Conservation (phyloP, 2,329 filamentous ascomycete genomes). For the Nothophaeocryptopus gaeumannii region DNA sequence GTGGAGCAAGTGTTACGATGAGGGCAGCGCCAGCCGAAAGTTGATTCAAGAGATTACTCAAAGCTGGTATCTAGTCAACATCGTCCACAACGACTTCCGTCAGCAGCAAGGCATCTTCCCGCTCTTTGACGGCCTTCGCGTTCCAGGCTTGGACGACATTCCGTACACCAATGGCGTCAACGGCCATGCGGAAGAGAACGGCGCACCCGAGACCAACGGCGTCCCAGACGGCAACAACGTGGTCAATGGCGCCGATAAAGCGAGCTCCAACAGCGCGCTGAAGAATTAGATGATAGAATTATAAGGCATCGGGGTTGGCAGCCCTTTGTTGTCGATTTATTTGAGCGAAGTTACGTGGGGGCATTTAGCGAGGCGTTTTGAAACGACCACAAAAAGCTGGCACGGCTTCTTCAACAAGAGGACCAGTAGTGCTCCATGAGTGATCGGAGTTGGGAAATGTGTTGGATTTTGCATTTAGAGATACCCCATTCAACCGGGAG, state of each 20-base stretch:
- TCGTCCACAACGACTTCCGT: slow-evolving; percentile 98
- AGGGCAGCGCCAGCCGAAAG: slow-evolving; percentile 70
- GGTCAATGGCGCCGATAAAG: slow-evolving; percentile 30
- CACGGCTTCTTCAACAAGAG: slow-evolving; percentile 28
- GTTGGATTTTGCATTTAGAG: slow-evolving; percentile 21
- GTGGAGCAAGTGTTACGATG: slow-evolving; percentile 88
- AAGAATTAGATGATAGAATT: slow-evolving; percentile 24
- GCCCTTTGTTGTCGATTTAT: slow-evolving; percentile 10
- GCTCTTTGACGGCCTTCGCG: slow-evolving; percentile 73
- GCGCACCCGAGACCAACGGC: slow-evolving; percentile 29
- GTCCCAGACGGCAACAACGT: slow-evolving; percentile 32
- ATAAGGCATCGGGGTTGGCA: slow-evolving; percentile 1
- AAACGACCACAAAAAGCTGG: neutral
- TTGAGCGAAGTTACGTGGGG: neutral
- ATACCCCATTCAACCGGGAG: slow-evolving; percentile 36
- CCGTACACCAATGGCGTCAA: slow-evolving; percentile 18
- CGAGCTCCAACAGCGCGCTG: slow-evolving; percentile 25
- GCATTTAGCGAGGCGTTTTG: slow-evolving; percentile 26
- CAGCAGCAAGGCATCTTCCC: slow-evolving; percentile 76
- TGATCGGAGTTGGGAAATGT: slow-evolving; percentile 2
- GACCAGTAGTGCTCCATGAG: slow-evolving; percentile 15
- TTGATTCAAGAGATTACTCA: slow-evolving; percentile 82
- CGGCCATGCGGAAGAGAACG: slow-evolving; percentile 17
- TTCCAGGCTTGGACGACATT: slow-evolving; percentile 58
- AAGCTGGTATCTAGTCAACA: slow-evolving; percentile 91